These are phyloP conservation scores for Ophiostoma sp. DNA, from an alignment of 2,329 filamentous ascomycete species.

Conservation along the genomic window DNA sequence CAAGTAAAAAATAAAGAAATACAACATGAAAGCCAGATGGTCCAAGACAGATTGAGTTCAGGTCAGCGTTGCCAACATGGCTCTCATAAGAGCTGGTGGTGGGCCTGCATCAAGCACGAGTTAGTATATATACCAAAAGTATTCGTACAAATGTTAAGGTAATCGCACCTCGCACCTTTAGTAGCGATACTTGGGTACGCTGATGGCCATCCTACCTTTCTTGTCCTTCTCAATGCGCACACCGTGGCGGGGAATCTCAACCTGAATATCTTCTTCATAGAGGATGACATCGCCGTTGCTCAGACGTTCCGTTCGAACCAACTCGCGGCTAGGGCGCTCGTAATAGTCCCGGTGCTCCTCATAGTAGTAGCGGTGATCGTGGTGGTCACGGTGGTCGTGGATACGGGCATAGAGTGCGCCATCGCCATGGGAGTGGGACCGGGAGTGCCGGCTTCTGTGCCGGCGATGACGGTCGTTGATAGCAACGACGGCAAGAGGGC, in stretches of 20 bases:
- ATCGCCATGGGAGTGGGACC: constrained; percentile 40
- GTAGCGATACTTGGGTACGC: constrained; percentile 64
- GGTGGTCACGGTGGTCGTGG: constrained; percentile 68
- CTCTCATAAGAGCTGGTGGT: constrained; percentile 24
- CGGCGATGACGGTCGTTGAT: constrained; percentile 17
- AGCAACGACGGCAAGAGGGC: constrained; percentile 41
- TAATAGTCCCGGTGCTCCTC: constrained; percentile 66
- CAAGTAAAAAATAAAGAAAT: neutral
- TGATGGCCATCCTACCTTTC: constrained; percentile 92
- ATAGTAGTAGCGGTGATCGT: constrained; percentile 35
- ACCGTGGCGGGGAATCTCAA: constrained; percentile 51
- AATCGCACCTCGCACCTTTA: constrained; percentile 42
- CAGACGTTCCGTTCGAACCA: constrained; percentile 53
- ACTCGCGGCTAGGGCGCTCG: constrained; percentile 51
- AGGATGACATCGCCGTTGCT: constrained; percentile 59
- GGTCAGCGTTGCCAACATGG: constrained; percentile 28
- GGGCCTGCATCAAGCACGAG: constrained; percentile 20
- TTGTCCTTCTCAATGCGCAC: constrained; percentile 78
- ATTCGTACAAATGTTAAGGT: too few relatives aligned
- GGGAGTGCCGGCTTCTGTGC: constrained; percentile 28
- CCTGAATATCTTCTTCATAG: constrained; percentile 56
- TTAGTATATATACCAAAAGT: neutral
- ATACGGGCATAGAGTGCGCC: constrained; percentile 58
- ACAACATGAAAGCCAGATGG: neutral
- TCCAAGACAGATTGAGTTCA: constrained; percentile 2